Conservation (phyloP, 768 basidiomycete species). For the Cystofilobasidium capitatum region DNA sequence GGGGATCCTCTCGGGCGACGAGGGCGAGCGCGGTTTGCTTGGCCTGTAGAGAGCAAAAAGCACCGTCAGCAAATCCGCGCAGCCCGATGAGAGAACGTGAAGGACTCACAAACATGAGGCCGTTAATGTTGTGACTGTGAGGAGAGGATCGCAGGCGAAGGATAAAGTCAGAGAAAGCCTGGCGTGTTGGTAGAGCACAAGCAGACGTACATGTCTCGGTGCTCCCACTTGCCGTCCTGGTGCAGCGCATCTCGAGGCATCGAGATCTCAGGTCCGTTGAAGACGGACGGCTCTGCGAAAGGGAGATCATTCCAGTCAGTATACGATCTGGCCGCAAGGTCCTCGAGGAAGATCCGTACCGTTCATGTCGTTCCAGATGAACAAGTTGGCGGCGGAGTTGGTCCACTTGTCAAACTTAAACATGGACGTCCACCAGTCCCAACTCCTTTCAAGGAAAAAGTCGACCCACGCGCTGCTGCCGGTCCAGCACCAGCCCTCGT, state of each 20-base stretch:
- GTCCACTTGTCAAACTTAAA: slow-evolving; percentile 55
- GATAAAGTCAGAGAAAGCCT: background rate
- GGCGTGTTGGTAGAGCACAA: background rate
- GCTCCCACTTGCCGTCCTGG: slow-evolving; percentile 83
- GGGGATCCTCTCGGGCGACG: slow-evolving; percentile 58
- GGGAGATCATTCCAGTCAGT: too few species aligned
- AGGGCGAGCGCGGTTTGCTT: slow-evolving; percentile 77
- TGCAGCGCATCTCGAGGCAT: slow-evolving; percentile 70
- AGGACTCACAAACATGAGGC: slow-evolving; percentile 60
- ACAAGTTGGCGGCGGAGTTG: slow-evolving; percentile 62
- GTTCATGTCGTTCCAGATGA: slow-evolving; percentile 99
- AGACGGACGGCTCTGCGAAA: slow-evolving; percentile 72
- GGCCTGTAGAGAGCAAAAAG: slow-evolving; percentile 46
- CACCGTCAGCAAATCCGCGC: background rate
- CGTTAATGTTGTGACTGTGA: slow-evolving; percentile 75
- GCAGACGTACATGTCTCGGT: slow-evolving; percentile 58
- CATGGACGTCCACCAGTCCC: slow-evolving; percentile 81
- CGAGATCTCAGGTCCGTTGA: slow-evolving; percentile 94
- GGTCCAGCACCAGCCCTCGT: slow-evolving; percentile 98
- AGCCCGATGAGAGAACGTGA: background rate
- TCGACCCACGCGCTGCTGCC: slow-evolving; percentile 95
- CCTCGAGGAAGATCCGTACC: slow-evolving; percentile 35
- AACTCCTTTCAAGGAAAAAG: slow-evolving; percentile 81
- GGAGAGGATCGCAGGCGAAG: background rate
- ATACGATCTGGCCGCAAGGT: too few species aligned